These are phyloP conservation scores for Pyrenula aspistea DNA, from an alignment of 495 filamentous ascomycete genomes.

Conservation along the genomic window DNA sequence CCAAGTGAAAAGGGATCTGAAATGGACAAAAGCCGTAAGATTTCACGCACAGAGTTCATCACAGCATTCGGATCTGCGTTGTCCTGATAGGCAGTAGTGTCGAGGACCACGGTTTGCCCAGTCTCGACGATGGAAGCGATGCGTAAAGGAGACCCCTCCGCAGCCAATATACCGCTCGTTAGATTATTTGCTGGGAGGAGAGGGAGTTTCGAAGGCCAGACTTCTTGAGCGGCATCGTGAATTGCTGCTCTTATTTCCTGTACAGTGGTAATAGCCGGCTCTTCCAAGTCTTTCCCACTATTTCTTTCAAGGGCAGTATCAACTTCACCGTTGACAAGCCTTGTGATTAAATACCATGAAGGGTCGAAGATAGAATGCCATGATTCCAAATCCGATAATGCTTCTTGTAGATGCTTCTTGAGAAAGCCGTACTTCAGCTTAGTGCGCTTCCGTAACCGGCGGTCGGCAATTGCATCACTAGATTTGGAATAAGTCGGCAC, in stretches of 20 bases:
- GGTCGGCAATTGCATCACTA: too few species aligned
- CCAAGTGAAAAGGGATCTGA: background rate
- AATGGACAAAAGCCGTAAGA: background rate
- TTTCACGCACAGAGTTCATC: background rate
- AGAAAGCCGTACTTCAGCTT: background rate
- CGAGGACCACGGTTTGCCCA: background rate
- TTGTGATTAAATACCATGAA: conserved; percentile 17
- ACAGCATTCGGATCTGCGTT: background rate
- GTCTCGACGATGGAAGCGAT: background rate
- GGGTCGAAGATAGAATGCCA: conserved; percentile 21
- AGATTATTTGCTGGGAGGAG: background rate
- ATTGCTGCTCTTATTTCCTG: background rate
- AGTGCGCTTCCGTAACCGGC: too few species aligned
- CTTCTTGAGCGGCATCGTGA: background rate
- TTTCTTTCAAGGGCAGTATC: conserved; percentile 13
- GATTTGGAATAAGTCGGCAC: too few species aligned
- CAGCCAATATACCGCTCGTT: background rate
- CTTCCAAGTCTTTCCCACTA: background rate
- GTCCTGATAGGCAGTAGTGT: background rate
- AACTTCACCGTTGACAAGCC: conserved; percentile 6
- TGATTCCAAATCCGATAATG: conserved; percentile 10
- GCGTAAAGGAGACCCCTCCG: background rate
- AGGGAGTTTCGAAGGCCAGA: background rate
- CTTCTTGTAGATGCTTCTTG: conserved; percentile 10
- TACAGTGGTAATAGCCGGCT: background rate